Percentiles rank a stretch among this genome's conserved stretches.
These are phyloP conservation scores for Encephalitozoon romaleae DNA, from an alignment of 371 early-diverging fungal species.

Conservation along the genomic window DNA sequence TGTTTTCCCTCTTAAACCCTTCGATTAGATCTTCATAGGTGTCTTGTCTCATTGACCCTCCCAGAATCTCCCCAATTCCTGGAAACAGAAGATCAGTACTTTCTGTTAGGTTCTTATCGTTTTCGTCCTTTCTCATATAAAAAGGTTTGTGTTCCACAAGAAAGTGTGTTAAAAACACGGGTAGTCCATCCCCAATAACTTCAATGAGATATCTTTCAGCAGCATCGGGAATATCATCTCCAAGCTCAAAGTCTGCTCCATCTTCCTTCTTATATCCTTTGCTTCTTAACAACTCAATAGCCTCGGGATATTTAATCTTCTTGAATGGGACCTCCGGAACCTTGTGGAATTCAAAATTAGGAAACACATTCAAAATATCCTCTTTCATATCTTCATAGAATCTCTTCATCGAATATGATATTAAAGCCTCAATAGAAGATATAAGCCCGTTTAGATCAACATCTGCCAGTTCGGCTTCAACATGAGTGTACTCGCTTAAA, in stretches of 20 bases:
- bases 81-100: slow-evolving; percentile 96
- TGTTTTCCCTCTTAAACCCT: slow-evolving; percentile 87
- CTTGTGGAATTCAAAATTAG: slow-evolving; percentile 71
- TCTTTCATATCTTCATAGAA: slow-evolving; percentile 69
- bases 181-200: slow-evolving; percentile 72
- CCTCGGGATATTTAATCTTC: slow-evolving; percentile 88
- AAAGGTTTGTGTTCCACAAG: slow-evolving; percentile 96
- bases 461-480: slow-evolving; percentile 93
- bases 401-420: slow-evolving; percentile 72
- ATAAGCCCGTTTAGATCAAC: slow-evolving; percentile 82
- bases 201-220: slow-evolving; percentile 95
- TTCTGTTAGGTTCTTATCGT: slow-evolving; percentile 77
- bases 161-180: slow-evolving; percentile 90
- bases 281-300: slow-evolving; percentile 73
- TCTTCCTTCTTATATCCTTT: slow-evolving; percentile 79
- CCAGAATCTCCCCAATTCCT: slow-evolving; percentile 96
- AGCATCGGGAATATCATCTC: slow-evolving; percentile 97
- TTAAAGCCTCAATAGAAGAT: slow-evolving; percentile 73
- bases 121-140: slow-evolving; percentile 85
- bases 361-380: slow-evolving; percentile 76
- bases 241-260: slow-evolving; percentile 75
- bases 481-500: slow-evolving; percentile 92
- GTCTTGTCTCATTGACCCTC: slow-evolving; percentile 94
- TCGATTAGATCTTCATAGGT: slow-evolving; percentile 75
- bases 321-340: slow-evolving; percentile 70